Percentiles rank a stretch among this genome's conserved stretches.
phyloP scores from a whole-genome alignment of 257 asterid species.

The Voacanga thouarsii region DNA sequence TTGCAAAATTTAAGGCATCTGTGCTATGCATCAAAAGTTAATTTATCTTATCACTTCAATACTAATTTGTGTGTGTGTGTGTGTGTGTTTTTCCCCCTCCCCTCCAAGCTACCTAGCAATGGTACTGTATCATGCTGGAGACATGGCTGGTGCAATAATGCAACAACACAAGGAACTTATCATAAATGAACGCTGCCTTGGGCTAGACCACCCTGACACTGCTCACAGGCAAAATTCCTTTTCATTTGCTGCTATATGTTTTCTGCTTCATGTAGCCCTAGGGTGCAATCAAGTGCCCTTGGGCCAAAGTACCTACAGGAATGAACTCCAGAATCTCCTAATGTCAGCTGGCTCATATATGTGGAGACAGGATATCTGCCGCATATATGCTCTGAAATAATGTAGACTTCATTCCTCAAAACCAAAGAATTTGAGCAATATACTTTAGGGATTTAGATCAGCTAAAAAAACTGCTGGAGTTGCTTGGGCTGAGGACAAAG shows the following conservation, averaged over 20 bases:
- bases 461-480: neutral
- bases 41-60: neutral
- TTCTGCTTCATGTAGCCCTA: conserved; percentile 2
- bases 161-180: conserved; percentile 98
- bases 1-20: neutral
- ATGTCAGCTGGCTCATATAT: neutral
- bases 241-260: conserved; percentile 1
- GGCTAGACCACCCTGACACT: conserved; percentile 96
- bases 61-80: neutral
- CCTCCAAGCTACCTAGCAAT: conserved; percentile 97
- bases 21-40: neutral
- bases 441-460: neutral
- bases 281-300: neutral
- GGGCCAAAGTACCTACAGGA: neutral
- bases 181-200: conserved; percentile 97
- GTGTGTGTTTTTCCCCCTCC: conserved; percentile 13
- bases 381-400: neutral
- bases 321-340: neutral
- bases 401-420: neutral
- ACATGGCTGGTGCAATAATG: conserved; percentile 93
- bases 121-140: conserved; percentile 99
- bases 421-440: neutral
- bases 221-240: conserved; percentile 71
- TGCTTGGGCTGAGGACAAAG: neutral
- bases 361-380: no score